These are phyloP conservation scores for Mallotus repandus DNA, from an alignment of 441 rosid species.

Conservation along the genomic window DNA sequence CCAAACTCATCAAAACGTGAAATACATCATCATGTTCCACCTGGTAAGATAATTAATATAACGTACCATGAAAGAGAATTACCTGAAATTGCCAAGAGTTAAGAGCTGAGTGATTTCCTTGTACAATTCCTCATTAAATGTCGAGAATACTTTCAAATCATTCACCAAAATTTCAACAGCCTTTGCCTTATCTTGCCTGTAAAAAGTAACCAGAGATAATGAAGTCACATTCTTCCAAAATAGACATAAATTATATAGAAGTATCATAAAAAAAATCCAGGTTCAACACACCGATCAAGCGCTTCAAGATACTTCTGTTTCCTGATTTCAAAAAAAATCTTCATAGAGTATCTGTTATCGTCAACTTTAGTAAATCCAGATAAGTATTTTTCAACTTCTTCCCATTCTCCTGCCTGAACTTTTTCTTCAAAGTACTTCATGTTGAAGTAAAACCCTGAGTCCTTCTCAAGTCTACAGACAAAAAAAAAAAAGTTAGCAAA, in stretches of 20 bases:
- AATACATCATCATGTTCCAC: conserved; percentile 6
- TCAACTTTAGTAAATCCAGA: conserved; percentile 87
- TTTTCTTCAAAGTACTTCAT: conserved; percentile 85
- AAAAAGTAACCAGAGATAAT: conserved; percentile 15
- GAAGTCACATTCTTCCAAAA: conserved; percentile 14
- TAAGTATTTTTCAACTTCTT: conserved; percentile 79
- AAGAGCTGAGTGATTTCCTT: conserved; percentile 91
- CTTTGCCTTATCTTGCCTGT: conserved; percentile 80
- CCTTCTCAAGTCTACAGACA: conserved; percentile 75
- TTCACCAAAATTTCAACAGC: conserved; percentile 75
- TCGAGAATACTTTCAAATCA: conserved; percentile 80
- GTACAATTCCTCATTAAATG: conserved; percentile 79
- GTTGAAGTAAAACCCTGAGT: conserved; percentile 85
- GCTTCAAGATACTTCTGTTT: conserved; percentile 98
- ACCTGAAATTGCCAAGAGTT: conserved; percentile 83
- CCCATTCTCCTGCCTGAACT: conserved; percentile 96
- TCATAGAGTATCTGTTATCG: conserved; percentile 87
- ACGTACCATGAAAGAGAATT: conserved; percentile 19
- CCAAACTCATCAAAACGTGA: conserved; percentile 5
- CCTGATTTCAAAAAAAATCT: conserved; percentile 90
- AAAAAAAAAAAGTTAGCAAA: conserved; percentile 10
- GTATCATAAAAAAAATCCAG: neutral
- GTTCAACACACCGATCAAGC: conserved; percentile 62
- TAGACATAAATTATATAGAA: neutral
- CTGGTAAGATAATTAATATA: conserved; percentile 12